Evolutionary conservation across 176 grass and related monocot species (phyloP), one percentile per base, ranked within the genome.

Genomic region (Rhynchospora breviuscula): DNA sequence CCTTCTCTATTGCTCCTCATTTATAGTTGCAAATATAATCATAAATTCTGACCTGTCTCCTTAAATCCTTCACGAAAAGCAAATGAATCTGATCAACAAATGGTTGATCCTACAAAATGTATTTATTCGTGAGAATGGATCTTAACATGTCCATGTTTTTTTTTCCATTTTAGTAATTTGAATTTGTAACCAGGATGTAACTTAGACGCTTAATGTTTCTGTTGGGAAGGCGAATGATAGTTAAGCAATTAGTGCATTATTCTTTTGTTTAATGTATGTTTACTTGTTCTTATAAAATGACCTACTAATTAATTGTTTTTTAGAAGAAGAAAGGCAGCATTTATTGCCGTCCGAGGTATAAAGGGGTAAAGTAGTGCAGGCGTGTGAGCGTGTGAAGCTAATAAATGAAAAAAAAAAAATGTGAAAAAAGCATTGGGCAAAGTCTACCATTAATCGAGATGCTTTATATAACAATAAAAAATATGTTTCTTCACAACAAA

Each of bases 71-170:
- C 52, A 79, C 52, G 76, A 40, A 51, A 79, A 73, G 69, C 47
- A 73, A 73, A 73, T 49, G 17, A 75, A 74, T 51, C 10, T 25
- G 10, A 76, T 76, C 43, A 76, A 76, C 72, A 76, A 76, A 26
- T 54, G 21, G 22, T 76, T 76, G 72, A 76, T 25, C 8, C 0
- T 53, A 53, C 2, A 54, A 17, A 9, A 15, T 76, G 71, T 26
- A 26, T 31, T 76, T 7, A 53, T 76, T 76, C 48, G 72, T 8
- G 69, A 49, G n/a, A 73, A 49, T 23, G n/a, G n/a, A 23, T 22
- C 48, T 70, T 70, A 46, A 0, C 3, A 73, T 23, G 26, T 29
- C 26, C 26, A 29, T 29, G 26, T 62, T 45, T 45, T 19, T 15
- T 67, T 67, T 33, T 68, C 18, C 8, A 49, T 73, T 49, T 73